phyloP scores from a whole-genome alignment of 2,329 filamentous ascomycete species.

The Neopestalotiopsis sp. region DNA sequence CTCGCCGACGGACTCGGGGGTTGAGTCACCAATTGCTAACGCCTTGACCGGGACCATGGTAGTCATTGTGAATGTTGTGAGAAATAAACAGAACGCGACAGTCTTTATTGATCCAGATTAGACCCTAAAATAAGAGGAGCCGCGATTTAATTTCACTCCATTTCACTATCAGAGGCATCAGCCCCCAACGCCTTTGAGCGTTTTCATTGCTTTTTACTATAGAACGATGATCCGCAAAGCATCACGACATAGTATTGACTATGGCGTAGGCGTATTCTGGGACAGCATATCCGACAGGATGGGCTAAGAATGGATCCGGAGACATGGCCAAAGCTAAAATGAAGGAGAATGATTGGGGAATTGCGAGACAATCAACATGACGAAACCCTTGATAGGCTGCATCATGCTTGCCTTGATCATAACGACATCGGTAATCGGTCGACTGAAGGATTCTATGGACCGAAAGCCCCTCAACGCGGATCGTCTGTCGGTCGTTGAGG shows the following conservation, averaged over 20 bases:
- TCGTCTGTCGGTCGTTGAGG: neutral
- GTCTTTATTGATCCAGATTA: neutral
- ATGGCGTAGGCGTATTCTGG: constrained; percentile 8
- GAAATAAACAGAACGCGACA: neutral
- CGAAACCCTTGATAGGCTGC: neutral
- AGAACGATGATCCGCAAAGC: neutral
- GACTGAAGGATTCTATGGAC: neutral
- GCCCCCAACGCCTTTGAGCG: neutral
- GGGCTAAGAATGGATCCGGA: neutral
- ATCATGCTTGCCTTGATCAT: neutral
- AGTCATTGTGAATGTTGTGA: neutral
- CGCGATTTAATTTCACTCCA: neutral
- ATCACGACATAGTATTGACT: constrained; percentile 17
- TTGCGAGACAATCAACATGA: neutral
- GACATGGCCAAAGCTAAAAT: neutral
- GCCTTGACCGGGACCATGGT: constrained; percentile 16
- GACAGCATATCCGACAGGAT: constrained; percentile 2
- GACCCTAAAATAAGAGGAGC: neutral
- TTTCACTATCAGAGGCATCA: neutral
- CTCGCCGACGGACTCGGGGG: constrained; percentile 11
- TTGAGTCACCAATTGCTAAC: constrained; percentile 19
- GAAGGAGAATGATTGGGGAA: neutral
- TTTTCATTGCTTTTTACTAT: neutral
- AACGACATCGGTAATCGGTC: constrained; percentile 10
- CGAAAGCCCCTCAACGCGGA: neutral